phyloP scores from a whole-genome alignment of 352 stramenopile genomes.

The Pythium vanterpoolii region DNA sequence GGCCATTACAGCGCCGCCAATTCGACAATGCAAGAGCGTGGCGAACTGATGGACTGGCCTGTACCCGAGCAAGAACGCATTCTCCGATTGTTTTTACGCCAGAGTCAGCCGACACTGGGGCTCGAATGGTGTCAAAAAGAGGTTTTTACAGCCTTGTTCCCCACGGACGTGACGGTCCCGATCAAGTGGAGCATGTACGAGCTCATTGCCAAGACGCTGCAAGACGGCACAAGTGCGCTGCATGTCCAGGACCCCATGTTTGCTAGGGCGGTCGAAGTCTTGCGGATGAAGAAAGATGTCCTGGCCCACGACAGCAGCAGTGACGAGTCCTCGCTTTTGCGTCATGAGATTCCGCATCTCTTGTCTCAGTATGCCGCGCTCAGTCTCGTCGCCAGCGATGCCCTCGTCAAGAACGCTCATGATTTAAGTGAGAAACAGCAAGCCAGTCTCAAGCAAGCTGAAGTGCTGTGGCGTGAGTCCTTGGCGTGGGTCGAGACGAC shows the following conservation, averaged over 20 bases:
- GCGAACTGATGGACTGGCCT: constrained; percentile 70
- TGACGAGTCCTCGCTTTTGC: constrained; percentile 47
- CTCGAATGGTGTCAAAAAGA: constrained; percentile 58
- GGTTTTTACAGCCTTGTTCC: constrained; percentile 45
- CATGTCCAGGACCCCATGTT: constrained; percentile 60
- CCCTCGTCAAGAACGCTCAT: constrained; percentile 27
- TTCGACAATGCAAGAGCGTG: constrained; percentile 62
- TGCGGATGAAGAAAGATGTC: constrained; percentile 60
- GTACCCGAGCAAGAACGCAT: constrained; percentile 68
- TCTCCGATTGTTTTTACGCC: constrained; percentile 53
- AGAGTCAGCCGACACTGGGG: constrained; percentile 43
- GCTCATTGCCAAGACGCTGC: constrained; percentile 50
- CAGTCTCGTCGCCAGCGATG: constrained; percentile 42
- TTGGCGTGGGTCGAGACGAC: constrained; percentile 48
- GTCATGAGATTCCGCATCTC: constrained; percentile 67
- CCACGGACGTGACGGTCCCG: constrained; percentile 55
- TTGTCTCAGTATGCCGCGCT: constrained; percentile 68
- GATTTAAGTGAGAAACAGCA: constrained; percentile 41
- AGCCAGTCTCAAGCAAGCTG: constrained; percentile 55
- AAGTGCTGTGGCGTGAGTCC: constrained; percentile 67
- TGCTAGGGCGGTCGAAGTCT: constrained; percentile 46
- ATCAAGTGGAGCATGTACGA: constrained; percentile 76
- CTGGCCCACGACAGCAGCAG: constrained; percentile 31
- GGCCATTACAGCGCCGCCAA: constrained; percentile 47
- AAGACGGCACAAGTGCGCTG: constrained; percentile 34